Evolutionary conservation across 257 asterid species (phyloP).

Genomic region (Solanum habrochaites): DNA sequence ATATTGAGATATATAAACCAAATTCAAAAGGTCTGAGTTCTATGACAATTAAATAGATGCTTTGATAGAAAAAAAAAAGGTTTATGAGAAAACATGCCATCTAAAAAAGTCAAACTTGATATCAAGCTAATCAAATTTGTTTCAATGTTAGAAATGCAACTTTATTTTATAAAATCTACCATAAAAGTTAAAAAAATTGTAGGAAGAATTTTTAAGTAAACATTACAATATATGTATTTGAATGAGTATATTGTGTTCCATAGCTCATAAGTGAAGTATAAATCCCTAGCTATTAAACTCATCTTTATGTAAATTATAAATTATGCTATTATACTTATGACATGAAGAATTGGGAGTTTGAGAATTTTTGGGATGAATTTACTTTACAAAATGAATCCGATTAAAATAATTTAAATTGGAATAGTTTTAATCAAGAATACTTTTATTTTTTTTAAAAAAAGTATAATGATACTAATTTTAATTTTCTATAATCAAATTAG

Average conservation of each 20-base stretch:
- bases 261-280: neutral
- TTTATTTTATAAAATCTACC: slow-evolving; percentile 65
- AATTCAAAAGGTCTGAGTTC: slow-evolving; percentile 50
- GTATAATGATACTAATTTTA: neutral
- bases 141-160: slow-evolving; percentile 40
- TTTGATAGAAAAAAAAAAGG: slow-evolving; percentile 41
- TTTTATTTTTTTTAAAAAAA: neutral
- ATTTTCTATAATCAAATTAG: no score
- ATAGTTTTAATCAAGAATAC: no score
- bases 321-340: neutral
- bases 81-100: neutral
- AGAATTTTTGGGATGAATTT: neutral
- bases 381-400: neutral
- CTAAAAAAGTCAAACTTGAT: neutral
- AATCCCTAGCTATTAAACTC: neutral
- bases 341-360: neutral
- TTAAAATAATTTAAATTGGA: no score
- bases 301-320: neutral
- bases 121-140: neutral
- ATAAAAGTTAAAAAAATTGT: slow-evolving; percentile 40
- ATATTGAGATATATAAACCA: slow-evolving; percentile 41
- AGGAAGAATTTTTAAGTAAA: slow-evolving; percentile 31
- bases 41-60: slow-evolving; percentile 59
- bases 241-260: neutral
- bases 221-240: neutral